Base-by-base conservation (phyloP, 2,329 filamentous ascomycete genomes). In the Botrytis medusae region DNA sequence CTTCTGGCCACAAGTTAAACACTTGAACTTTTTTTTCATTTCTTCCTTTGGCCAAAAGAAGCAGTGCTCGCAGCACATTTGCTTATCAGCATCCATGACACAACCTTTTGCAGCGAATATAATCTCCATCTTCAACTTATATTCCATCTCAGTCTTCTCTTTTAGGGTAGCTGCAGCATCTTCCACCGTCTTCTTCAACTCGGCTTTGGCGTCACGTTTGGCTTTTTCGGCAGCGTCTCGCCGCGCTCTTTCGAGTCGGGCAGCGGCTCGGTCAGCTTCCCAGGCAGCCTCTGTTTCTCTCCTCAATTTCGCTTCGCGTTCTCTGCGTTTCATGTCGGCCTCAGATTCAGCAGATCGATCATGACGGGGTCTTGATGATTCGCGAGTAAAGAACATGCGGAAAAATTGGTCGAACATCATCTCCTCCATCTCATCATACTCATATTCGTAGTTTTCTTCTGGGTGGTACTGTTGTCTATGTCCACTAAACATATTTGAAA, bases 1-100 rank as follows among this genome's bases (percentile, higher is more conserved):
- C 74, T 76, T 77, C 69, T 77, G 72, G 4, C 46, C 63, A 63
- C 76, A 78, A 12, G 18, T 63, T 8, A 44, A 68, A 29, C 77
- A 78, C 59, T 76, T 77, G 34, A 75, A 72, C 68, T 78, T 78
- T 42, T 65, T 72, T 60, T 73, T 75, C 20, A 67, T 62, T 44
- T 73, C 64, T 34, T 75, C 72, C 60, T 75, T 77, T 4, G 74
- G 63, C 74, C 76, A 78, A 37, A 77, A 77, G 10, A 29, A 67
- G 20, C 70, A 68, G 44, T 78, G 76, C 12, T 60, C 59, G 59
- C 77, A 78, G 18, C 29, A 69, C 18, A 29, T 25, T 42, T 75
- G 73, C 71, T 77, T 75, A 34, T 77, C 75, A 5, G 18, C 64
- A 4, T 68, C 60, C 2, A 75, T 77, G 16, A 22, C 65, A 37